These are phyloP conservation scores for Dictyostelium brefeldianum DNA, from an alignment of 78 protist genomes.

Conservation along the genomic window DNA sequence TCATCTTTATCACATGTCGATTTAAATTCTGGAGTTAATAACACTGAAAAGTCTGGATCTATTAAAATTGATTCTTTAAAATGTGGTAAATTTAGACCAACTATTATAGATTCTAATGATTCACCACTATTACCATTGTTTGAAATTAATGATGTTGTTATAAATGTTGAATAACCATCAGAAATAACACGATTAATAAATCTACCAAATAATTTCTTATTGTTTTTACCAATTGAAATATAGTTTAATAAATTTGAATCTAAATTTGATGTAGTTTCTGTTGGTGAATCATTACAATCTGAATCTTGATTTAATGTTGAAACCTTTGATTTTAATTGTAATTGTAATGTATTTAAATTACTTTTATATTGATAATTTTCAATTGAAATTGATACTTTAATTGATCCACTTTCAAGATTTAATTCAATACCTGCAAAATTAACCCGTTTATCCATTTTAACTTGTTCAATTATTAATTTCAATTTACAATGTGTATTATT, in stretches of 20 bases:
- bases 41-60: too few relatives aligned
- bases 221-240: conserved; percentile 24
- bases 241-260: conserved; percentile 2
- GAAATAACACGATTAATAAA: conserved; percentile 15
- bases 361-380: background rate
- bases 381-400: background rate
- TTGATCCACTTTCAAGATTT: background rate
- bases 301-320: background rate
- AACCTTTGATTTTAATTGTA: background rate
- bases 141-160: background rate
- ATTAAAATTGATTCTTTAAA: too few relatives aligned
- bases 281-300: background rate
- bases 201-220: conserved; percentile 17
- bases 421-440: background rate
- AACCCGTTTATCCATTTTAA: background rate
- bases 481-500: background rate
- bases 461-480: background rate
- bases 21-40: too few relatives aligned
- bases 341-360: background rate
- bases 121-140: too few relatives aligned
- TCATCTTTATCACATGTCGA: too few relatives aligned
- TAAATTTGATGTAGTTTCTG: background rate
- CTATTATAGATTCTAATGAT: too few relatives aligned
- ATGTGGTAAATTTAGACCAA: too few relatives aligned
- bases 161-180: conserved; percentile 12